Evolutionary conservation across 1,284 basidiomycete species (phyloP).

Genomic region (Flammula alnicola): DNA sequence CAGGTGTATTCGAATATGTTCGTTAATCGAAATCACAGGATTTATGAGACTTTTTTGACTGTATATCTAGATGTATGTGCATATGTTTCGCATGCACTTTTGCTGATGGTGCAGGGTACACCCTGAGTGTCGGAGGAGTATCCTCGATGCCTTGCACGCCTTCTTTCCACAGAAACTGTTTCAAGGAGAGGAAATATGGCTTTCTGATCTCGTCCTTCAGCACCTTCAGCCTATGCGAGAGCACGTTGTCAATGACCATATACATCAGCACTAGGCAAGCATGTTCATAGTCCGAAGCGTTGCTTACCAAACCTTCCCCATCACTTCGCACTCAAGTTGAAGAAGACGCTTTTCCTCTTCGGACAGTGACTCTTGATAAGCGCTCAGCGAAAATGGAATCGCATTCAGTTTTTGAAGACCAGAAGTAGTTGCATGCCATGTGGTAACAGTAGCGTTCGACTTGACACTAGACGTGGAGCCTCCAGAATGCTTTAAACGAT

Average conservation of each 20-base stretch:
- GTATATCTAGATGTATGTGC: too few relatives aligned
- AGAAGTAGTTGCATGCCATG: not conserved
- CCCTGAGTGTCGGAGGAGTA: slow-evolving; percentile 45
- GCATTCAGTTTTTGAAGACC: slow-evolving; percentile 59
- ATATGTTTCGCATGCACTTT: too few relatives aligned
- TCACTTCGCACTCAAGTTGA: slow-evolving; percentile 67
- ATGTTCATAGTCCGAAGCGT: slow-evolving; percentile 1
- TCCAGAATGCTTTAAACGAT: not conserved
- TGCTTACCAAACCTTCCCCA: slow-evolving; percentile 77
- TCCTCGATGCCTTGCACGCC: slow-evolving; percentile 64
- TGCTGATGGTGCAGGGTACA: slow-evolving; percentile 72
- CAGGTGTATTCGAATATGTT: too few relatives aligned
- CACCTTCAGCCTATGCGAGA: slow-evolving; percentile 69
- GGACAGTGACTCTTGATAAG: slow-evolving; percentile 57
- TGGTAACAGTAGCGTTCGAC: not conserved
- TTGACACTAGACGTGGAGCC: not conserved
- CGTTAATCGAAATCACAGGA: too few relatives aligned
- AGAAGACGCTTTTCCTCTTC: slow-evolving; percentile 64
- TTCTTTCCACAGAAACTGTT: slow-evolving; percentile 70
- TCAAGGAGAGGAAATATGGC: slow-evolving; percentile 75
- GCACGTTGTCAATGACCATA: not conserved
- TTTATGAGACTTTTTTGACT: too few relatives aligned
- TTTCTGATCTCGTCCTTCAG: slow-evolving; percentile 76
- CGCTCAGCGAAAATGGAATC: slow-evolving; percentile 68
- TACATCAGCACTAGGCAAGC: slow-evolving; percentile 5